A percentile compares a stretch with the other conserved stretches of the same genome.
These are phyloP conservation scores for Musa schizocarpa DNA, from an alignment of 176 grass and related monocot genomes.

Conservation along the genomic window DNA sequence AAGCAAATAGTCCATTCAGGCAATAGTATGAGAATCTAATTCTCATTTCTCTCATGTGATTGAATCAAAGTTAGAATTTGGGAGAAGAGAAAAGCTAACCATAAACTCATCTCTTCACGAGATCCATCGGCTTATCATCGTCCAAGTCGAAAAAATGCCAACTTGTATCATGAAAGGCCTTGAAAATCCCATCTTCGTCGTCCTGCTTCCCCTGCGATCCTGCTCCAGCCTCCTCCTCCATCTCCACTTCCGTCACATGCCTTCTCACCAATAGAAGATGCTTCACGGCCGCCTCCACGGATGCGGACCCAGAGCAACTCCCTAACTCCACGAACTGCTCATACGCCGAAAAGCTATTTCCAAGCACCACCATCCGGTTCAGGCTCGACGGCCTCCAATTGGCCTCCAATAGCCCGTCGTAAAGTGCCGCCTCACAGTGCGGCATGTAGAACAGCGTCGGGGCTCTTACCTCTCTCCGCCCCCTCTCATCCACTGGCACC, in stretches of 20 bases:
- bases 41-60: neutral
- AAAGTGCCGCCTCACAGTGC: conserved; percentile 64
- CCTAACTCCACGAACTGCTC: conserved; percentile 27
- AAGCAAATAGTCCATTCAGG: neutral
- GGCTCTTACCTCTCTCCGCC: conserved; percentile 37
- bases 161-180: conserved; percentile 71
- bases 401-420: conserved; percentile 51
- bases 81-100: neutral
- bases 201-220: neutral
- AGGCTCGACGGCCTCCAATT: conserved; percentile 49
- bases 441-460: conserved; percentile 94
- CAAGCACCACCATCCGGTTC: conserved; percentile 51
- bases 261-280: conserved; percentile 34
- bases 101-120: neutral
- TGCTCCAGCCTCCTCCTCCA: conserved; percentile 23
- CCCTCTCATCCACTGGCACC: conserved; percentile 36
- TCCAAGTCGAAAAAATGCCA: conserved; percentile 85
- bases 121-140: conserved; percentile 22
- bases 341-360: conserved; percentile 66
- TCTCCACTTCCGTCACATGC: conserved; percentile 43
- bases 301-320: conserved; percentile 17
- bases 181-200: conserved; percentile 33
- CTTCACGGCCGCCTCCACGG: conserved; percentile 24
- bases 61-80: neutral
- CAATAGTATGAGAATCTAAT: neutral